Base-by-base conservation (phyloP, 179 eudicot genomes). In the Silene noctiflora region DNA sequence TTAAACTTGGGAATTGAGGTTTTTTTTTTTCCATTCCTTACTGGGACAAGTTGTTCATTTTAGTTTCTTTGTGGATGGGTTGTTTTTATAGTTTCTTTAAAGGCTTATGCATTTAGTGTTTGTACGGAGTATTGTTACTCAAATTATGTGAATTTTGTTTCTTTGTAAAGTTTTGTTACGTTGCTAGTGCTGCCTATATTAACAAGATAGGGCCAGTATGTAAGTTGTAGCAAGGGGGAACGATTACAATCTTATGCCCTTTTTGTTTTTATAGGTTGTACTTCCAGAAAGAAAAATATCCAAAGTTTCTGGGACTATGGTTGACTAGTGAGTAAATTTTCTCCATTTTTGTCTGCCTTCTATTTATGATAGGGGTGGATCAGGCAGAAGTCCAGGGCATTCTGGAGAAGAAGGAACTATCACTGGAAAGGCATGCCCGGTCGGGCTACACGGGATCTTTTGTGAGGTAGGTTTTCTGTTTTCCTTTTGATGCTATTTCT, bases 361-460 rank as follows among this genome's bases (percentile, higher is more conserved):
- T 20, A 27, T 35, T 17, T 76, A 44, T 77, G 77, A 72, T 88
- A 95, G 99, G 69, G 98, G 99, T 73, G 99, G 99, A 73, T 76
- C 78, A 25, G 93, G 93, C 69, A 81, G 86, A 83, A 92, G 87
- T 81, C 80, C 81, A 62, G 98, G 95, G 14, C 82, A 75, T 72
- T 86, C 87, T 68, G 99, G 98, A 61, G 92, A 88, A 82, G 89
- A 86, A 78, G 99, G 99, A 80, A 91, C 95, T 56, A 76, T 95
- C 67, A 93, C 95, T 46, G 99, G 99, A 76, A 93, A 87, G 85
- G 82, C 84, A 44, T 95, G 99, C 79, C 99, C 99, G 0, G 81
- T 79, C 76, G 99, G 99, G 78, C 99, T 95, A 14, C 90, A 87
- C 75, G 99, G 99, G 48, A 85, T 88, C 71, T 95, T 95, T 82